Conservation (phyloP, 306 rosid species). For the Rosa persica region DNA sequence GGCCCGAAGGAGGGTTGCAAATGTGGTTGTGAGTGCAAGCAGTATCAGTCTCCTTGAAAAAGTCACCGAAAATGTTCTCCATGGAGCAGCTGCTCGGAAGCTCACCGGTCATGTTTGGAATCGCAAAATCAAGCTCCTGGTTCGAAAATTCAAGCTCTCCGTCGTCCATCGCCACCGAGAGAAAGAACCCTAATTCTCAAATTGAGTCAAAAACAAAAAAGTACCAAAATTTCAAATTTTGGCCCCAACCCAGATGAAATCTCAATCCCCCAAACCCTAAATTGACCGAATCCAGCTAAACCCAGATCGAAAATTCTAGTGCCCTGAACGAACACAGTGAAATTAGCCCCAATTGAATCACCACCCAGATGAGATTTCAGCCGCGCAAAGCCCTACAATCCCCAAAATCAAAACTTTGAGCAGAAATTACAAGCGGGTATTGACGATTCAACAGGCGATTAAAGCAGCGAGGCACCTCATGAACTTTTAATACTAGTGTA, state of each 20-base stretch:
- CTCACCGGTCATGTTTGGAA: constrained; percentile 61
- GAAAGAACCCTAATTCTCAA: not conserved
- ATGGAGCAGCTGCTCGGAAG: constrained; percentile 71
- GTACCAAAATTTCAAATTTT: not conserved
- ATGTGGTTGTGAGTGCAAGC: constrained; percentile 97
- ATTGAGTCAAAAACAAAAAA: not conserved
- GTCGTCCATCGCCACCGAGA: constrained; percentile 61
- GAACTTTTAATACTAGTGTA: not conserved
- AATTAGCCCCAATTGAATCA: not conserved
- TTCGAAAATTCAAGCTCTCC: constrained; percentile 83
- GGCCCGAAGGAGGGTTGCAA: constrained; percentile 91
- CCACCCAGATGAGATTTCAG: not conserved
- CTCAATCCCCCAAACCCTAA: constrained; percentile 1
- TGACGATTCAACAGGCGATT: constrained; percentile 1
- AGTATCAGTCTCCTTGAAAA: constrained; percentile 62
- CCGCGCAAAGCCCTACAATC: not conserved
- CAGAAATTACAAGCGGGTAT: constrained; percentile 1
- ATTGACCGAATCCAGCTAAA: constrained; percentile 1
- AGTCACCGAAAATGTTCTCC: constrained; percentile 83
- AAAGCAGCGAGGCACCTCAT: not conserved
- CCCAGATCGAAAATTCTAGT: constrained; percentile 5
- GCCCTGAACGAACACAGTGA: not conserved
- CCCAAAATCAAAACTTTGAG: constrained; percentile 5
- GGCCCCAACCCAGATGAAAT: constrained; percentile 7
- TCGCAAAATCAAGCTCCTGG: constrained; percentile 58